These are phyloP conservation scores for Chrysanthemum seticuspe DNA, from an alignment of 129 eudicot species.

Conservation along the genomic window DNA sequence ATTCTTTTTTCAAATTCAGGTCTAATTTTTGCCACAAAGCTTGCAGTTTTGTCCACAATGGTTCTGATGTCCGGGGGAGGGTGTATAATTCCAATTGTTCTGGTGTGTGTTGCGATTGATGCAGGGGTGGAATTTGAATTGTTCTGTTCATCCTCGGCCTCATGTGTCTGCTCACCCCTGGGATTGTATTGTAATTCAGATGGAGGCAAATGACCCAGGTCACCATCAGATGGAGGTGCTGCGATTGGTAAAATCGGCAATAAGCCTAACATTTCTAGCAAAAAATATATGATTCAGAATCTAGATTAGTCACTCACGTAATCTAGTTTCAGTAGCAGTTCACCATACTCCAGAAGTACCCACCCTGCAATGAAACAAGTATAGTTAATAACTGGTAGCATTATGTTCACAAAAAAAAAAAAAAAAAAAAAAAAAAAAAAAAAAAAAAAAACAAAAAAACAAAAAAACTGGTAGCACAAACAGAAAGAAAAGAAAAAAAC, in stretches of 20 bases:
- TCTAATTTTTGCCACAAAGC: conserved; percentile 87
- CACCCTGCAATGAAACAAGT: conserved; percentile 14
- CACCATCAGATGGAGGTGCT: conserved; percentile 87
- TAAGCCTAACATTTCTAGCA: conserved; percentile 49
- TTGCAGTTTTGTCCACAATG: conserved; percentile 80
- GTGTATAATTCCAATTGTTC: conserved; percentile 80
- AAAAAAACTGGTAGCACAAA: not conserved
- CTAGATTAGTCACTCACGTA: not conserved
- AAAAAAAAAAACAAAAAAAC: no score
- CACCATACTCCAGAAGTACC: conserved; percentile 24
- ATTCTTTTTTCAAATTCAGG: conserved; percentile 85
- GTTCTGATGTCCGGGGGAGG: conserved; percentile 89
- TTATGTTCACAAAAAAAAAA: not conserved
- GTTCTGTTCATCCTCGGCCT: conserved; percentile 41
- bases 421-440: not conserved
- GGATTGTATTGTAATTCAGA: conserved; percentile 56
- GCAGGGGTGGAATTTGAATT: conserved; percentile 39
- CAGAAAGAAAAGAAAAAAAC: no score
- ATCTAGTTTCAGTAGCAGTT: conserved; percentile 12
- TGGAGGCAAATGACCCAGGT: conserved; percentile 71
- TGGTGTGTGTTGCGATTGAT: conserved; percentile 77
- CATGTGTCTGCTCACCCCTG: conserved; percentile 40
- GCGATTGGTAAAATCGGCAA: conserved; percentile 82
- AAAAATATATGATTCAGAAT: not conserved
- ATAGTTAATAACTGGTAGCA: not conserved